These are phyloP conservation scores for Capronia americana DNA, from an alignment of 2,329 filamentous ascomycete genomes.

Conservation along the genomic window DNA sequence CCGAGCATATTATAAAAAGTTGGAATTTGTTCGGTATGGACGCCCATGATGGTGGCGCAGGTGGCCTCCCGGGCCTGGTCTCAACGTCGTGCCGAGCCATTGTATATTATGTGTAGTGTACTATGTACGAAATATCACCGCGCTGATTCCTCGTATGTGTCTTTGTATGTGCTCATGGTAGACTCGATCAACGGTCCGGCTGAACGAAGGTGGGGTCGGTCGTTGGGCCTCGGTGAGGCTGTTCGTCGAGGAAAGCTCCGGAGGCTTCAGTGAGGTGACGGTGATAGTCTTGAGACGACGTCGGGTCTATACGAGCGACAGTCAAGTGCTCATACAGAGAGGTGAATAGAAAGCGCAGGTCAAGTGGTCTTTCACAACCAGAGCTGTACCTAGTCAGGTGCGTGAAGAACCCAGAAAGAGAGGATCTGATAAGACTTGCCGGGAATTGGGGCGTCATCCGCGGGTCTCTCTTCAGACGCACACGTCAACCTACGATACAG, in stretches of 20 bases:
- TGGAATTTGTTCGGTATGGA: slow-evolving; percentile 73
- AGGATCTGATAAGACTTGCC: slow-evolving; percentile 6
- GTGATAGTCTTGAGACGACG: slow-evolving; percentile 1
- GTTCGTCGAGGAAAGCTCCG: neutral
- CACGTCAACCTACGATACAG: neutral
- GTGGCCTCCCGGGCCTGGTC: slow-evolving; percentile 20
- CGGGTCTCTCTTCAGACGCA: neutral
- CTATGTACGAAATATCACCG: slow-evolving; percentile 8
- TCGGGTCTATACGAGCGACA: slow-evolving; percentile 23
- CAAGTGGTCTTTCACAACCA: neutral
- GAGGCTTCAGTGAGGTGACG: neutral
- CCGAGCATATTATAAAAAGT: slow-evolving; percentile 72
- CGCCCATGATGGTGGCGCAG: slow-evolving; percentile 62
- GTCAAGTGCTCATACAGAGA: slow-evolving; percentile 26
- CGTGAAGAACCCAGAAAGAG: neutral
- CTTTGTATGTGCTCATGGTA: slow-evolving; percentile 14
- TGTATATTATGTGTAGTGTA: slow-evolving; percentile 11
- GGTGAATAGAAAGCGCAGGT: neutral
- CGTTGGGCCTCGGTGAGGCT: neutral
- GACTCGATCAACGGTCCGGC: neutral
- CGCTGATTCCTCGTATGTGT: slow-evolving; percentile 7
- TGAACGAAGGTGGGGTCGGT: neutral
- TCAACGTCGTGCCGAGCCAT: slow-evolving; percentile 27
- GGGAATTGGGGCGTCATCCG: neutral
- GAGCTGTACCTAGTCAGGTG: neutral